phyloP scores from a whole-genome alignment of 805 yeast species.

The Starmerella bombi region DNA sequence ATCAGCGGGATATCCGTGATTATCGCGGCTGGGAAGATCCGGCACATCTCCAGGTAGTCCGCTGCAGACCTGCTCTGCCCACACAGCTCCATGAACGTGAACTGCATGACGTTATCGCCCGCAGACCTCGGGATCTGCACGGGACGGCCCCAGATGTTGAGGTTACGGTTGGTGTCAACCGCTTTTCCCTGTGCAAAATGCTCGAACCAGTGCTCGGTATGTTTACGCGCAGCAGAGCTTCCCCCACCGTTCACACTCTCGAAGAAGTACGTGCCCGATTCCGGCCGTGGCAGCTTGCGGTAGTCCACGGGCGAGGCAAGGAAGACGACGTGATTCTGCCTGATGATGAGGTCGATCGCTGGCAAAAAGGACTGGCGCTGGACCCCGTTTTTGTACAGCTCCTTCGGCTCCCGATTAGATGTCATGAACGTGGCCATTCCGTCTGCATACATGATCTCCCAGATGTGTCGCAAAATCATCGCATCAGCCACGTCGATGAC shows the following conservation, averaged over 20 bases:
- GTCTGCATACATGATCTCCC: conserved; percentile 45
- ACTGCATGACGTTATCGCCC: conserved; percentile 76
- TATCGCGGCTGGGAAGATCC: conserved; percentile 61
- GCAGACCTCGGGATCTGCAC: conserved; percentile 62
- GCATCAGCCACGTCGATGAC: conserved; percentile 99
- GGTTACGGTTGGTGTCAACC: conserved; percentile 28
- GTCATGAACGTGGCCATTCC: conserved; percentile 88
- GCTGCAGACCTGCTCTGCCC: conserved; percentile 86
- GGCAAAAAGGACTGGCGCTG: conserved; percentile 88
- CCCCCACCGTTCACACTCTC: conserved; percentile 49
- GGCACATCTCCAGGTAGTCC: conserved; percentile 76
- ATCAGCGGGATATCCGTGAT: conserved; percentile 86
- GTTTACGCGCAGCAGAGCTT: conserved; percentile 38
- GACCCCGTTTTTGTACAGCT: conserved; percentile 82
- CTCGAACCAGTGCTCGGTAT: conserved; percentile 65
- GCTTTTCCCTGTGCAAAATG: conserved; percentile 48
- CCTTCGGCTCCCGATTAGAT: conserved; percentile 90
- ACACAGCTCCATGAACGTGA: conserved; percentile 74
- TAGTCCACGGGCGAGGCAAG: conserved; percentile 90
- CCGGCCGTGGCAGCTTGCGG: conserved; percentile 73
- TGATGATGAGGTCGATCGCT: conserved; percentile 68
- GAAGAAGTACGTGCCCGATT: conserved; percentile 31
- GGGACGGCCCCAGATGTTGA: conserved; percentile 76
- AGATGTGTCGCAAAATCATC: conserved; percentile 75
- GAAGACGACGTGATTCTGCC: conserved; percentile 59